A percentile compares a stretch with the other conserved stretches of the same genome.
Conservation (phyloP, 495 filamentous ascomycete genomes). For the Xylaria flabelliformis region DNA sequence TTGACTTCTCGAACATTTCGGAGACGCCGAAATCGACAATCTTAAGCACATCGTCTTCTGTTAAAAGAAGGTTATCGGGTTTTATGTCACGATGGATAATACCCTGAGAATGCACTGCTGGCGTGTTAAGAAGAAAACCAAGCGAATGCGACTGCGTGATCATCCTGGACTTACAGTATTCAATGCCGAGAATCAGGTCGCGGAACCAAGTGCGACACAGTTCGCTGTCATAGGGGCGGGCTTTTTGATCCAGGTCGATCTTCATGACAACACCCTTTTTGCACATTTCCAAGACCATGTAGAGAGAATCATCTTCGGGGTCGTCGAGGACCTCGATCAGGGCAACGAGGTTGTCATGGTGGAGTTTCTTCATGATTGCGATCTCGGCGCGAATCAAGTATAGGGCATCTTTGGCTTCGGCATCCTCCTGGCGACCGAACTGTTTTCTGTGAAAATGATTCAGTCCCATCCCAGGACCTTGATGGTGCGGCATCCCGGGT, state of each 20-base stretch:
- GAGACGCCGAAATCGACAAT: conserved; percentile 98
- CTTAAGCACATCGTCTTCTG: conserved; percentile 89
- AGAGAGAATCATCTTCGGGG: conserved; percentile 91
- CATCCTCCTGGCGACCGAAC: conserved; percentile 49
- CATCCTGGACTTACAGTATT: conserved; percentile 70
- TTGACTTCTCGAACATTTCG: conserved; percentile 93
- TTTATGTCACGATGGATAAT: conserved; percentile 98
- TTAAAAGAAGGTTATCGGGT: conserved; percentile 92
- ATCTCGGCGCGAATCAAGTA: conserved; percentile 95
- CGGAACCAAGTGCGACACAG: conserved; percentile 90
- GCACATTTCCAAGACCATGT: conserved; percentile 99
- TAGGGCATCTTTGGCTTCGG: conserved; percentile 76
- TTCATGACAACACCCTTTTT: conserved; percentile 99
- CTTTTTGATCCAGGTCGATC: conserved; percentile 82
- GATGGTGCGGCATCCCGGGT: conserved; percentile 48
- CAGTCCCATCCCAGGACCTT: conserved; percentile 45
- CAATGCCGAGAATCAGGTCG: conserved; percentile 93
- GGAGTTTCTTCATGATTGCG: conserved; percentile 98
- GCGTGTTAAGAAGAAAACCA: conserved; percentile 22
- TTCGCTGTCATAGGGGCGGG: conserved; percentile 85
- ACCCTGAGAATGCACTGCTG: conserved; percentile 84
- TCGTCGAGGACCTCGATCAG: conserved; percentile 95
- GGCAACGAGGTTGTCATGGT: conserved; percentile 91
- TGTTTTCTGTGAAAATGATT: conserved; percentile 36
- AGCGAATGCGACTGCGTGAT: conserved; percentile 17